Conservation (phyloP, 345 rosid species). For the Eutrema japonicum region DNA sequence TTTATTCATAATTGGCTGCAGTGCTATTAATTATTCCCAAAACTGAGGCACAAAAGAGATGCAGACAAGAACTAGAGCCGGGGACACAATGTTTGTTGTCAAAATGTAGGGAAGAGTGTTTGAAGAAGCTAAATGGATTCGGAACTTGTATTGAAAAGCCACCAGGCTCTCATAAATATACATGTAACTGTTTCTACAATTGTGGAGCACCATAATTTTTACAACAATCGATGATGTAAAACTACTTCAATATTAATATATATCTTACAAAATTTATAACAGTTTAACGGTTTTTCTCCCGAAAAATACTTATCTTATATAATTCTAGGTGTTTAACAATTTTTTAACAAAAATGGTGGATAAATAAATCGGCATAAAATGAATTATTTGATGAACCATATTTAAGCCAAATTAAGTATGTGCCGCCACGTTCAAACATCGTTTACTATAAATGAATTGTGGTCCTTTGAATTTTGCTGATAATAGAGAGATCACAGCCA, state of each 20-base stretch:
- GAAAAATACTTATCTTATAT: too few relatives aligned
- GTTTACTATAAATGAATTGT: too few relatives aligned
- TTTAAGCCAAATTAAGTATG: too few relatives aligned
- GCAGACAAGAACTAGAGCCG: neutral
- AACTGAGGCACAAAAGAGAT: conserved; percentile 21
- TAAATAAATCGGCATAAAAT: too few relatives aligned
- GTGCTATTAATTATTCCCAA: conserved; percentile 7
- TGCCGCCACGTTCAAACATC: too few relatives aligned
- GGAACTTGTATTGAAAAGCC: conserved; percentile 27
- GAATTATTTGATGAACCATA: too few relatives aligned
- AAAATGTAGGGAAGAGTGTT: conserved; percentile 25
- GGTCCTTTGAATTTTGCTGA: too few relatives aligned
- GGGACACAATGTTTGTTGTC: conserved; percentile 12
- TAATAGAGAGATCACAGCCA: too few relatives aligned
- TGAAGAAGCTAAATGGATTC: conserved; percentile 12
- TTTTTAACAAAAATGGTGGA: too few relatives aligned
- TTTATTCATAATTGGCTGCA: neutral
- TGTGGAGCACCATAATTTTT: neutral
- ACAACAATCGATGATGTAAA: neutral
- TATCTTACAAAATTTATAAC: neutral
- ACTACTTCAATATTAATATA: neutral
- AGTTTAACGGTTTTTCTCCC: too few relatives aligned
- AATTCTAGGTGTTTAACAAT: too few relatives aligned
- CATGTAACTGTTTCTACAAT: conserved; percentile 27
- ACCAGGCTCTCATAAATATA: neutral